These are phyloP conservation scores for Fraxinus anomala DNA, from an alignment of 257 asterid genomes.

Conservation along the genomic window DNA sequence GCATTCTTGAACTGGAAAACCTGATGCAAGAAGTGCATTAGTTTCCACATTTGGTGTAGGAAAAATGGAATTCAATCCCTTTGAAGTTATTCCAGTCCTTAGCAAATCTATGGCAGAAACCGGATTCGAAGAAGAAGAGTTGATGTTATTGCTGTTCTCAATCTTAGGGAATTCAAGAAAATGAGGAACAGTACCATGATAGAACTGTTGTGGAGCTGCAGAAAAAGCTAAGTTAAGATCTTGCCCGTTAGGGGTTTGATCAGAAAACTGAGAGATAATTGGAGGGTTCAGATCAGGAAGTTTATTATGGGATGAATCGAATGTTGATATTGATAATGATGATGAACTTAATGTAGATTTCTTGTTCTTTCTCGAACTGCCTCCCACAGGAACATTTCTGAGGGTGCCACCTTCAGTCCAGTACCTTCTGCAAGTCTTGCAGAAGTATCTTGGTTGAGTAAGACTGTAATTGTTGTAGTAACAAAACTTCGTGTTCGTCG, in stretches of 20 bases:
- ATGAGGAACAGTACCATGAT: slow-evolving; percentile 36
- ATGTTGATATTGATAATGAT: background rate
- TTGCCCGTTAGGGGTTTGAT: slow-evolving; percentile 47
- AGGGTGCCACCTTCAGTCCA: slow-evolving; percentile 90
- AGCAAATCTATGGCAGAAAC: slow-evolving; percentile 53
- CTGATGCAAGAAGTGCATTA: slow-evolving; percentile 38
- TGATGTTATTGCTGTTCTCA: slow-evolving; percentile 27
- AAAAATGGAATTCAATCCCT: slow-evolving; percentile 34
- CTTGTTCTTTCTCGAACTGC: slow-evolving; percentile 68
- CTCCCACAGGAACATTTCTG: slow-evolving; percentile 78
- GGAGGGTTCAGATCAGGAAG: slow-evolving; percentile 54
- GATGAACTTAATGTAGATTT: slow-evolving; percentile 25
- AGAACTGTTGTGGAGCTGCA: background rate
- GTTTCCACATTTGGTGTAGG: slow-evolving; percentile 28
- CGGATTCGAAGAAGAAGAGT: slow-evolving; percentile 30
- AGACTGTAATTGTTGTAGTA: slow-evolving; percentile 85
- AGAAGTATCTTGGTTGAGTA: slow-evolving; percentile 78
- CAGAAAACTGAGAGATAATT: slow-evolving; percentile 22
- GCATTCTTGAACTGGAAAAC: slow-evolving; percentile 62
- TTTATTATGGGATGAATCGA: slow-evolving; percentile 27
- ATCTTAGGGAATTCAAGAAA: slow-evolving; percentile 52
- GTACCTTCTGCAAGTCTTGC: slow-evolving; percentile 78
- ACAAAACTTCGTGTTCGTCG: slow-evolving; percentile 76
- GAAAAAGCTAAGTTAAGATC: slow-evolving; percentile 59
- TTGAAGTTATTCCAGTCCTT: slow-evolving; percentile 42